phyloP scores from a whole-genome alignment of 2,329 filamentous ascomycete species.

The Scedosporium boydii region DNA sequence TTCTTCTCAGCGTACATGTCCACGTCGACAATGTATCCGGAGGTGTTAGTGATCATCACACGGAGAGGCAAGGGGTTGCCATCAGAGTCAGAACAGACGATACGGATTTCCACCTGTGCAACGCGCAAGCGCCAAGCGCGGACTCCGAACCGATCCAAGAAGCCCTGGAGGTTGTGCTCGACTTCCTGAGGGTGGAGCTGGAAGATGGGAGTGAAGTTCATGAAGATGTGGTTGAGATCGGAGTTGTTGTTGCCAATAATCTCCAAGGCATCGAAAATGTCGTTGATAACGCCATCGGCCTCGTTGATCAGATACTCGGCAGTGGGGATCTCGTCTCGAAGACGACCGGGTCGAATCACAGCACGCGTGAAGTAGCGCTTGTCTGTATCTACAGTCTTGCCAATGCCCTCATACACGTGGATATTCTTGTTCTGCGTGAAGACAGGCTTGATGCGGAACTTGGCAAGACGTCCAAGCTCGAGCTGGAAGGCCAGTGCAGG shows the following conservation, averaged over 20 bases:
- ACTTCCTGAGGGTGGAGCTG: conserved; percentile 82
- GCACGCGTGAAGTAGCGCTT: conserved; percentile 98
- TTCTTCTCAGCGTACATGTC: conserved; percentile 97
- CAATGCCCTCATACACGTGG: conserved; percentile 94
- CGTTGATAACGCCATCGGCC: conserved; percentile 91
- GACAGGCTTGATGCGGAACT: conserved; percentile 96
- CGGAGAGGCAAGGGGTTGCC: conserved; percentile 84
- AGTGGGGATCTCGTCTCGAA: conserved; percentile 96
- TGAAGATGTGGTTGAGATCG: conserved; percentile 99
- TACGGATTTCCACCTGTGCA: conserved; percentile 94
- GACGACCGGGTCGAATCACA: conserved; percentile 84
- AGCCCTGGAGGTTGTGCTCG: conserved; percentile 84
- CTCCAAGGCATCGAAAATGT: conserved; percentile 94
- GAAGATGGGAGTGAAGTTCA: conserved; percentile 98
- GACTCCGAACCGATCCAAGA: conserved; percentile 91
- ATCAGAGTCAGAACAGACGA: conserved; percentile 85
- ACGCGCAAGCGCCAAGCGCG: conserved; percentile 95
- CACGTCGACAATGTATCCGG: conserved; percentile 93
- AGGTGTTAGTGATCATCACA: conserved; percentile 96
- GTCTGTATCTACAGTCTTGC: conserved; percentile 90
- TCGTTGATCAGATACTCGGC: conserved; percentile 97
- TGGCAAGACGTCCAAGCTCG: conserved; percentile 84
- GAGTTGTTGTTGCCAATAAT: conserved; percentile 99
- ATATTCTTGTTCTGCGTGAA: conserved; percentile 99
- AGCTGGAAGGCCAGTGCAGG: conserved; percentile 97